These are phyloP conservation scores for Xylaria sp. DNA, from an alignment of 2,329 filamentous ascomycete genomes.

Conservation along the genomic window DNA sequence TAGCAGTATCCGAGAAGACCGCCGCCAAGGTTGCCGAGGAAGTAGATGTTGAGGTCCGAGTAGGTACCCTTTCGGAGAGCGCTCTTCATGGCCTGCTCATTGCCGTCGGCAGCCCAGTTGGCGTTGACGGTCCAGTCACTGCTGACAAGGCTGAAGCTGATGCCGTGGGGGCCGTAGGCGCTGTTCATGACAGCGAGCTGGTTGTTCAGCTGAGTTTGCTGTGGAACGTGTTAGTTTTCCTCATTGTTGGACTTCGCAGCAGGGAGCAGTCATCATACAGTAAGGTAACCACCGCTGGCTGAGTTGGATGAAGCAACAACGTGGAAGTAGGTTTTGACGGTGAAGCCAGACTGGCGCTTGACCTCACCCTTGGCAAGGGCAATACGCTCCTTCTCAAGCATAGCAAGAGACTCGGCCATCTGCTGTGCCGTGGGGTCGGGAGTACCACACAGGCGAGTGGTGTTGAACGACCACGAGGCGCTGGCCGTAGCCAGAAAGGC, in stretches of 20 bases:
- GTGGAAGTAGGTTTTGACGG: constrained; percentile 49
- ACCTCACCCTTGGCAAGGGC: constrained; percentile 31
- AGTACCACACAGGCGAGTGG: constrained; percentile 36
- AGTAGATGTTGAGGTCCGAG: constrained; percentile 54
- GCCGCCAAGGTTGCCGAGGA: constrained; percentile 45
- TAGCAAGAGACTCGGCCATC: constrained; percentile 32
- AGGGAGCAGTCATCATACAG: constrained; percentile 35
- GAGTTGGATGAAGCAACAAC: constrained; percentile 43
- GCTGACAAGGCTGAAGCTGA: constrained; percentile 52
- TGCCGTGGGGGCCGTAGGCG: constrained; percentile 50
- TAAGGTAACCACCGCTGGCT: constrained; percentile 44
- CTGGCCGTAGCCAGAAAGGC: constrained; percentile 36
- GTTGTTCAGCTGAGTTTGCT: constrained; percentile 45
- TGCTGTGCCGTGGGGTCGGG: constrained; percentile 39
- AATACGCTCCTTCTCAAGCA: constrained; percentile 37
- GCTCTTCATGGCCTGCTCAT: constrained; percentile 52
- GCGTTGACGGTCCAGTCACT: constrained; percentile 54
- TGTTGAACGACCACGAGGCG: constrained; percentile 29
- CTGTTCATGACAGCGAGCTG: constrained; percentile 55
- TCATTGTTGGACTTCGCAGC: background rate
- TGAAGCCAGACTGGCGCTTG: constrained; percentile 34
- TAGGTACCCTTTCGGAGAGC: constrained; percentile 54
- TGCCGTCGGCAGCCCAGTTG: constrained; percentile 50
- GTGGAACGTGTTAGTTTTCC: constrained; percentile 20
- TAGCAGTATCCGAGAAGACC: constrained; percentile 53